phyloP scores from a whole-genome alignment of 768 basidiomycete species.

The Lentinus brumalis region DNA sequence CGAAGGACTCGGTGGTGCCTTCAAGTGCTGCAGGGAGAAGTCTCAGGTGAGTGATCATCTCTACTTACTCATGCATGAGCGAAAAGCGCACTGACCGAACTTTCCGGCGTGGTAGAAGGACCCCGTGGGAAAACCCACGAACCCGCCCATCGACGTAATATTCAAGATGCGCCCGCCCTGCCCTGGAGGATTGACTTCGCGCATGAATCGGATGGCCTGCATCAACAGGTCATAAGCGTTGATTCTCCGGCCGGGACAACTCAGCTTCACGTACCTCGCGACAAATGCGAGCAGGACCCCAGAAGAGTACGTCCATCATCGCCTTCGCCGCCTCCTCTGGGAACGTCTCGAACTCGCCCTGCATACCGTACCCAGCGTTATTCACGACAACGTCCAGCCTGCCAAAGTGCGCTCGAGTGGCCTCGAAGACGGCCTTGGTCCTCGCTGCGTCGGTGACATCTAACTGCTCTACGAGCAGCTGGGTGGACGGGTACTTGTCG shows the following conservation, averaged over 20 bases:
- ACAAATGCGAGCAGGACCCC: constrained; percentile 44
- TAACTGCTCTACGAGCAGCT: constrained; percentile 32
- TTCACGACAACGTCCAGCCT: constrained; percentile 36
- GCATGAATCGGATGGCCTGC: constrained; percentile 19
- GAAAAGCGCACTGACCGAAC: constrained; percentile 30
- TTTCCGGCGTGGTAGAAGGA: constrained; percentile 37
- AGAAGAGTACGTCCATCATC: constrained; percentile 45
- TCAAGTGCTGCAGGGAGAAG: constrained; percentile 10
- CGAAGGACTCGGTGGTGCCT: constrained; percentile 21
- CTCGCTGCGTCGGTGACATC: constrained; percentile 32
- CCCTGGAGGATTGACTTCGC: constrained; percentile 19
- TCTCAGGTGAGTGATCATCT: too few species aligned
- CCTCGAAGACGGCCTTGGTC: constrained; percentile 14
- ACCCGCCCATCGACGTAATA: constrained; percentile 36
- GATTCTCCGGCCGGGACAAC: not conserved
- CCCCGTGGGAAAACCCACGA: constrained; percentile 30
- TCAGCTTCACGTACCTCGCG: constrained; percentile 32
- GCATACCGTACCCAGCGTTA: constrained; percentile 25
- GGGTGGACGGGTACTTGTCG: constrained; percentile 21
- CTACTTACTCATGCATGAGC: constrained; percentile 2
- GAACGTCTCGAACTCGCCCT: constrained; percentile 39
- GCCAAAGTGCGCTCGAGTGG: constrained; percentile 24
- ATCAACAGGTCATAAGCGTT: not conserved
- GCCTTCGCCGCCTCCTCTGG: constrained; percentile 35
- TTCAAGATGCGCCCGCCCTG: constrained; percentile 31